These are phyloP conservation scores for Secale cereale DNA, from an alignment of 176 grass and related monocot genomes.

Conservation along the genomic window DNA sequence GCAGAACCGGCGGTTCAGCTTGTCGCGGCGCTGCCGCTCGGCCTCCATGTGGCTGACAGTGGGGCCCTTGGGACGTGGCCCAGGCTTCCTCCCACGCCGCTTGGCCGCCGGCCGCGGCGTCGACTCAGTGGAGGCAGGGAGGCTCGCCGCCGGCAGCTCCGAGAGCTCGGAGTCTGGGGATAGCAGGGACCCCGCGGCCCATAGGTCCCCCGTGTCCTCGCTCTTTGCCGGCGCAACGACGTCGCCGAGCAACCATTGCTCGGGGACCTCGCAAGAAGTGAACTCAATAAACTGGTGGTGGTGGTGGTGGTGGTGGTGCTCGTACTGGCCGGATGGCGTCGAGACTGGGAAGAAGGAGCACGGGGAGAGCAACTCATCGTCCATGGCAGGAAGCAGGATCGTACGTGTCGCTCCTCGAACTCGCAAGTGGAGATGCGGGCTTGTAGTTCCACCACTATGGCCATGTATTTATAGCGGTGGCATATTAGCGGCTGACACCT, in stretches of 20 bases:
- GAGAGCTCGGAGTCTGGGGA: slow-evolving; percentile 34
- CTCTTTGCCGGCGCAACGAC: slow-evolving; percentile 7
- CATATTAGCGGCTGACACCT: not conserved
- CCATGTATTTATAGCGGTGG: slow-evolving; percentile 6
- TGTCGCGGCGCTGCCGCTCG: slow-evolving; percentile 74
- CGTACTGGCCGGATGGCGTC: slow-evolving; percentile 18
- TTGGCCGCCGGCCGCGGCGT: slow-evolving; percentile 18
- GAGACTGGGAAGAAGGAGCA: slow-evolving; percentile 24
- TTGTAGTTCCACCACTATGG: not conserved
- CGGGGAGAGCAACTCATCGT: slow-evolving; percentile 27
- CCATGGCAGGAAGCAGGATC: no score
- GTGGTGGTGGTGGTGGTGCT: not conserved
- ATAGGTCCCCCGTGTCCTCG: not conserved
- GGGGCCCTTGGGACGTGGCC: slow-evolving; percentile 13
- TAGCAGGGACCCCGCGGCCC: slow-evolving; percentile 2
- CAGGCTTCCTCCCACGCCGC: slow-evolving; percentile 38
- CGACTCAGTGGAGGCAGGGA: not conserved
- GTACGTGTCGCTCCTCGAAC: not conserved
- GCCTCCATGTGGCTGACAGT: slow-evolving; percentile 65
- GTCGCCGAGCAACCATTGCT: slow-evolving; percentile 44
- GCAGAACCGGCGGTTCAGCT: slow-evolving; percentile 75
- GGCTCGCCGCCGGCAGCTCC: not conserved
- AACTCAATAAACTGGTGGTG: slow-evolving; percentile 31
- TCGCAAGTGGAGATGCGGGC: not conserved
- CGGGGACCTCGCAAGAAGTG: slow-evolving; percentile 41